phyloP scores from a whole-genome alignment of 2,329 filamentous ascomycete genomes.

The Aschersonia sp. region DNA sequence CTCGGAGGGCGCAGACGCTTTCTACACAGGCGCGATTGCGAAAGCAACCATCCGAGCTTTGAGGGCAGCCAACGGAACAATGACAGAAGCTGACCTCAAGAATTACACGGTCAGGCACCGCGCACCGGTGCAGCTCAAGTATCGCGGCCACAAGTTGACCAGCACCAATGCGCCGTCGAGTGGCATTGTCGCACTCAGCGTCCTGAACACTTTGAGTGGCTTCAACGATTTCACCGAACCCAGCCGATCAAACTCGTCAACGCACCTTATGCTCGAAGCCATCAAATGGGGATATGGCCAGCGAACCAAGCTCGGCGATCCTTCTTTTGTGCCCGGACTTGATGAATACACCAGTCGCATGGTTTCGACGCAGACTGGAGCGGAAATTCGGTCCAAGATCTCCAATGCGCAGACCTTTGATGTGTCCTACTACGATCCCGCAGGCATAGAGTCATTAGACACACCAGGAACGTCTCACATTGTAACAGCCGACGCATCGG shows the following conservation, averaged over 20 bases:
- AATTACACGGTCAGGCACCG: constrained; percentile 58
- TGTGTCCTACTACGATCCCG: constrained; percentile 28
- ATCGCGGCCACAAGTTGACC: constrained; percentile 57
- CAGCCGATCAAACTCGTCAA: constrained; percentile 42
- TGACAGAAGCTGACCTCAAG: constrained; percentile 57
- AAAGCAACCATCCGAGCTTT: constrained; percentile 55
- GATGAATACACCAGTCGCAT: constrained; percentile 46
- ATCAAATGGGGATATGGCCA: constrained; percentile 70
- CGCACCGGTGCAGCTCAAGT: constrained; percentile 44
- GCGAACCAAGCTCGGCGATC: constrained; percentile 63
- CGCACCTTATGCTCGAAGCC: constrained; percentile 71
- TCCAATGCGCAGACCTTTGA: constrained; percentile 23
- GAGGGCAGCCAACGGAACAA: constrained; percentile 52
- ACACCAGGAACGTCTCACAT: constrained; percentile 59
- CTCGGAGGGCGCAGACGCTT: constrained; percentile 47
- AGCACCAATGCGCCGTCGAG: constrained; percentile 57
- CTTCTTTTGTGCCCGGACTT: constrained; percentile 48
- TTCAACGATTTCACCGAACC: constrained; percentile 50
- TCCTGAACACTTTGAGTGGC: constrained; percentile 60
- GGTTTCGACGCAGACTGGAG: constrained; percentile 47
- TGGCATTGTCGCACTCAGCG: constrained; percentile 57
- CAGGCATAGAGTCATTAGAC: constrained; percentile 29
- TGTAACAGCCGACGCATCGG: constrained; percentile 52
- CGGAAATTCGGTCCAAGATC: constrained; percentile 33
- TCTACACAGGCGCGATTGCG: constrained; percentile 57